Conservation (phyloP, 257 asterid species). For the Catharanthus roseus region DNA sequence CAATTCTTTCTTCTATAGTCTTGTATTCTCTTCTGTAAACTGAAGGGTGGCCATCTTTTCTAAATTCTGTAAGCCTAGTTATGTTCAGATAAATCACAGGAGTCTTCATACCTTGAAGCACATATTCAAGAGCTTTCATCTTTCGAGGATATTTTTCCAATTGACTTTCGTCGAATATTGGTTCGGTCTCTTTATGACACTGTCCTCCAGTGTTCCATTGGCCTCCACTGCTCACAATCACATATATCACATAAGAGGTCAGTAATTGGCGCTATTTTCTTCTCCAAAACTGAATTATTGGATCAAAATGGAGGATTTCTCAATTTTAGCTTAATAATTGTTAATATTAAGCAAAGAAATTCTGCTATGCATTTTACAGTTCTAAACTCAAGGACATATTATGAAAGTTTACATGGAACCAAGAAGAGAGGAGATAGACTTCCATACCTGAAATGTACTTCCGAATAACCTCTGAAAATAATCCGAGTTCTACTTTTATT, state of each 20-base stretch:
- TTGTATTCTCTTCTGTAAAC: conserved; percentile 57
- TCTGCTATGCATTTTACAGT: not conserved
- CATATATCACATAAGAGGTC: not conserved
- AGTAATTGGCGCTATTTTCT: not conserved
- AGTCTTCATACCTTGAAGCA: conserved; percentile 50
- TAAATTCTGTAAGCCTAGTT: conserved; percentile 67
- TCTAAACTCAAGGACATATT: not conserved
- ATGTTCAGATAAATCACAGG: conserved; percentile 69
- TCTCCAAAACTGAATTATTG: not conserved
- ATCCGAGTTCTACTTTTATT: conserved; percentile 50
- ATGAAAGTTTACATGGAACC: too few relatives aligned
- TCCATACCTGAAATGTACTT: conserved; percentile 78
- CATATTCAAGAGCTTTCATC: conserved; percentile 63
- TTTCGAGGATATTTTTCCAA: conserved; percentile 70
- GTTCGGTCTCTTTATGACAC: conserved; percentile 71
- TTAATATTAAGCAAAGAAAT: not conserved
- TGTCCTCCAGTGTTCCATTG: conserved; percentile 96
- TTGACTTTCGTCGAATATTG: conserved; percentile 48
- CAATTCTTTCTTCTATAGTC: conserved; percentile 33
- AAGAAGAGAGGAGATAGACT: not conserved
- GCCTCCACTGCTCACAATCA: conserved; percentile 63
- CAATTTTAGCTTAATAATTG: too few relatives aligned
- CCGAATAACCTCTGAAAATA: conserved; percentile 82
- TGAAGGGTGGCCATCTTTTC: conserved; percentile 91
- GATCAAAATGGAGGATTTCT: not conserved